Conservation (phyloP, 2,329 filamentous ascomycete species). For the Alternaria consortialis region DNA sequence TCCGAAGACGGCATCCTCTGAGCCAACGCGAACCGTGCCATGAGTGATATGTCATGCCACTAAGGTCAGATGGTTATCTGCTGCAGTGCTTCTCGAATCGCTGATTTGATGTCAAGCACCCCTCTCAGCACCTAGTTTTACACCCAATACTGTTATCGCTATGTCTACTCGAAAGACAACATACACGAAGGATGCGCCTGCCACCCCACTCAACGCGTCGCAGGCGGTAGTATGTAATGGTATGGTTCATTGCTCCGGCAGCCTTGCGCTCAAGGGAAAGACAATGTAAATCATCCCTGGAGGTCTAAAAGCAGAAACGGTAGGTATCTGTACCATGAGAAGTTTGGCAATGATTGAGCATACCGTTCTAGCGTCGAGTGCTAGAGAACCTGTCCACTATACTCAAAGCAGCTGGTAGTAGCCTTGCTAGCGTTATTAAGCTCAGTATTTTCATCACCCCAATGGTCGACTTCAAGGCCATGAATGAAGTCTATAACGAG, state of each 20-base stretch:
- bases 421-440: not conserved
- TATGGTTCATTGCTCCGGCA: constrained; percentile 3
- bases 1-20: not conserved
- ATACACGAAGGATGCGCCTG: not conserved
- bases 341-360: not conserved
- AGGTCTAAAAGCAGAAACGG: not conserved
- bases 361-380: not conserved
- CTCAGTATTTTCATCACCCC: not conserved
- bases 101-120: not conserved
- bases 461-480: not conserved
- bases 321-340: not conserved
- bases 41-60: not conserved
- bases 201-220: not conserved
- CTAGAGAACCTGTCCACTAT: not conserved
- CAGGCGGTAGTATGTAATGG: constrained; percentile 5
- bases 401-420: not conserved
- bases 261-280: not conserved
- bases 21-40: not conserved
- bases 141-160: not conserved
- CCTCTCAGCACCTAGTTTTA: not conserved
- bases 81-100: not conserved
- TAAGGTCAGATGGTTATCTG: not conserved
- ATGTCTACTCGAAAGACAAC: not conserved
- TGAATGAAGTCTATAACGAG: not conserved
- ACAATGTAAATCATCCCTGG: not conserved